phyloP scores from a whole-genome alignment of 2,329 filamentous ascomycete genomes.

The Cladosporium phlei region DNA sequence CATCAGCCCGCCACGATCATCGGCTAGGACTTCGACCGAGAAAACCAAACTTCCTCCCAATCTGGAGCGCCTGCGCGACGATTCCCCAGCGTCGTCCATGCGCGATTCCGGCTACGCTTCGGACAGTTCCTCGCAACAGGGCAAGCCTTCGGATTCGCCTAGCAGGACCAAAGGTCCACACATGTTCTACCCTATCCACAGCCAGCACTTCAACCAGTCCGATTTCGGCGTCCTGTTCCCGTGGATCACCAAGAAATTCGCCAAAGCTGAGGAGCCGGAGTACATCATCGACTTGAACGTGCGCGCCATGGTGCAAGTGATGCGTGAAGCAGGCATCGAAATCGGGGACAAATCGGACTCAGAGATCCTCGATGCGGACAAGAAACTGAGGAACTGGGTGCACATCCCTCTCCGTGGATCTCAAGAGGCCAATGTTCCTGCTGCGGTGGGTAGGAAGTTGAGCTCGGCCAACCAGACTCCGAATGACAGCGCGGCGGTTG shows the following conservation, averaged over 20 bases:
- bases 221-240: constrained; percentile 83
- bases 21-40: constrained; percentile 16
- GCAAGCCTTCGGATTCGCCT: neutral
- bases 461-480: constrained; percentile 9
- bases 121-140: constrained; percentile 20
- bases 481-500: constrained; percentile 1
- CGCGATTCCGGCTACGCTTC: constrained; percentile 31
- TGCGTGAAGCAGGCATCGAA: constrained; percentile 43
- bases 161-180: constrained; percentile 45
- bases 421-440: neutral
- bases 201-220: constrained; percentile 77
- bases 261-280: constrained; percentile 62
- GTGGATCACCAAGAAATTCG: constrained; percentile 50
- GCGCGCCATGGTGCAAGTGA: constrained; percentile 72
- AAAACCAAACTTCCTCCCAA: constrained; percentile 25
- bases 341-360: constrained; percentile 38
- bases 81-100: constrained; percentile 23
- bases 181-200: constrained; percentile 68
- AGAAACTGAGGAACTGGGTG: constrained; percentile 25
- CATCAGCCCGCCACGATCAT: constrained; percentile 40
- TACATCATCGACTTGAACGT: constrained; percentile 78
- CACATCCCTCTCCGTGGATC: constrained; percentile 18
- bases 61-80: constrained; percentile 27
- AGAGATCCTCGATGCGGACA: constrained; percentile 32
- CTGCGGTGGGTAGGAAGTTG: constrained; percentile 7